A percentile compares a stretch with the other conserved stretches of the same genome.
phyloP scores from a whole-genome alignment of 257 asterid species.

The Euphrasia confusa region DNA sequence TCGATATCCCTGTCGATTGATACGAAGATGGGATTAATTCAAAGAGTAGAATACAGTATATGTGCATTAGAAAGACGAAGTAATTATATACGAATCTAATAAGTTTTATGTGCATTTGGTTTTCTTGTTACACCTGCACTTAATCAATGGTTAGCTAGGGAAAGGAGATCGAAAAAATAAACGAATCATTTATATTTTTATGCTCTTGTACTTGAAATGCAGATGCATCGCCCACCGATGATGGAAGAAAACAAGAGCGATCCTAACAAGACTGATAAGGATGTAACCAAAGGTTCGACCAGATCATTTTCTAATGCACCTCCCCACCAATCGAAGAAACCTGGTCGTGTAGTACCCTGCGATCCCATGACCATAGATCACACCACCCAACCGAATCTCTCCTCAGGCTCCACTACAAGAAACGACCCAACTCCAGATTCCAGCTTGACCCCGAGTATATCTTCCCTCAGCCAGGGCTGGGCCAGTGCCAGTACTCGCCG shows the following conservation, averaged over 20 bases:
- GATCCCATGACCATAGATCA: background rate
- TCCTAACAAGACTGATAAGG: background rate
- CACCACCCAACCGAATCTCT: background rate
- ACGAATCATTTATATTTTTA: background rate
- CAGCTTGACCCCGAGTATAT: background rate
- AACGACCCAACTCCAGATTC: background rate
- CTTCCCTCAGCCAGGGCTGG: constrained; percentile 27
- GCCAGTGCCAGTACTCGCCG: constrained; percentile 30
- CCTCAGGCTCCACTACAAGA: background rate
- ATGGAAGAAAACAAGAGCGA: constrained; percentile 18
- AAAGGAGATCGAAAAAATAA: background rate
- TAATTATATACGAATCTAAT: no score
- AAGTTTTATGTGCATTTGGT: no score
- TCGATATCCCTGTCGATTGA: background rate
- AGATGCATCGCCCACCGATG: constrained; percentile 37
- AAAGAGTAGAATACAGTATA: no score
- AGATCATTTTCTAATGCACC: no score
- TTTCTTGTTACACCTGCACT: no score
- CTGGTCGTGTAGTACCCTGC: background rate
- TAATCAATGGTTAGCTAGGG: background rate
- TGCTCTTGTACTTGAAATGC: constrained; percentile 20
- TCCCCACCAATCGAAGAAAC: background rate
- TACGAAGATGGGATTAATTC: no score
- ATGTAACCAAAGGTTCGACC: background rate
- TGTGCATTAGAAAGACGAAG: no score